A percentile compares a stretch with the other conserved stretches of the same genome.
Evolutionary conservation across 495 filamentous ascomycete genomes (phyloP).

Genomic region (Aspergillus heteromorphus): DNA sequence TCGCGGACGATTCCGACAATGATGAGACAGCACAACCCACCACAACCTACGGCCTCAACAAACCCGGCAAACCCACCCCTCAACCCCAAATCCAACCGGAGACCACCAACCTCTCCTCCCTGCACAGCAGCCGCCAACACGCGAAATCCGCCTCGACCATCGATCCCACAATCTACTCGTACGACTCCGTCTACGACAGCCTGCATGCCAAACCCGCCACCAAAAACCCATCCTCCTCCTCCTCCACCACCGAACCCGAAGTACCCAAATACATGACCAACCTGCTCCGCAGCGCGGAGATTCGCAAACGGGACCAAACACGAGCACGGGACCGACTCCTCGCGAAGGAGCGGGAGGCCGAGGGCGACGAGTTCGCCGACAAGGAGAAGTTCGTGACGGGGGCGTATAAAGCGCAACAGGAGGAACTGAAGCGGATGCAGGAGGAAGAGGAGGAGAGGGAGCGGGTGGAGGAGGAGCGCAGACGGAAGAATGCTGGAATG

Average conservation of each 20-base stretch:
- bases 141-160: constrained; percentile 41
- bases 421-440: constrained; percentile 69
- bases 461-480: constrained; percentile 58
- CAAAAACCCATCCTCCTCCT: constrained; percentile 11
- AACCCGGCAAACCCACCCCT: background rate
- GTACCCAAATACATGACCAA: constrained; percentile 77
- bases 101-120: constrained; percentile 43
- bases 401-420: constrained; percentile 93
- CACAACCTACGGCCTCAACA: constrained; percentile 3
- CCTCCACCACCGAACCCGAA: constrained; percentile 18
- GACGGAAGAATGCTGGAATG: constrained; percentile 53
- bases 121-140: constrained; percentile 44
- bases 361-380: constrained; percentile 89
- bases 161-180: constrained; percentile 52
- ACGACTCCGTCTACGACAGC: constrained; percentile 52
- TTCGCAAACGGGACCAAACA: constrained; percentile 82
- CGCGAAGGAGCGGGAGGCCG: constrained; percentile 80
- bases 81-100: constrained; percentile 17
- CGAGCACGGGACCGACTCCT: constrained; percentile 85
- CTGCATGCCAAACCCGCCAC: constrained; percentile 39
- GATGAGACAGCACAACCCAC: constrained; percentile 13
- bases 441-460: constrained; percentile 73
- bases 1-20: constrained; percentile 37
- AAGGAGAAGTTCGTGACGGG: constrained; percentile 96
- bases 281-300: constrained; percentile 72